These are phyloP conservation scores for Mycena leptocephala DNA, from an alignment of 768 basidiomycete species.

Conservation along the genomic window DNA sequence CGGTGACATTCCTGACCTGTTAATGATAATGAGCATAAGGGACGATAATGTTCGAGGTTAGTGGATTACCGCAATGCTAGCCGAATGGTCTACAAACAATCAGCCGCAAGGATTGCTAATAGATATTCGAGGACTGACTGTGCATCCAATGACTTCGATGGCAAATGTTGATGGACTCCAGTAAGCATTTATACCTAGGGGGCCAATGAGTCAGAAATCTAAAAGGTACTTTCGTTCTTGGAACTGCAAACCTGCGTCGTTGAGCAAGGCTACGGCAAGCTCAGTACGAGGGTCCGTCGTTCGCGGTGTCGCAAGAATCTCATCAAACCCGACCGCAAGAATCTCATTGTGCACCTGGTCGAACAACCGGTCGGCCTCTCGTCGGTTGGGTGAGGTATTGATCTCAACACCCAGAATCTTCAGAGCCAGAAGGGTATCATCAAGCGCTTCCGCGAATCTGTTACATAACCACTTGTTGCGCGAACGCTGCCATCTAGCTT, in stretches of 20 bases:
- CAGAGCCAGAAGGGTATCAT: constrained; percentile 73
- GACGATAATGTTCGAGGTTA: neutral
- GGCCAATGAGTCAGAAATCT: neutral
- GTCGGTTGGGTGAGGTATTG: constrained; percentile 65
- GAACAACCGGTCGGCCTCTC: constrained; percentile 76
- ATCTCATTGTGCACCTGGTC: constrained; percentile 82
- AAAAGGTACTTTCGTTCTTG: neutral
- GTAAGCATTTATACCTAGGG: constrained; percentile 76
- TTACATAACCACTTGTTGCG: constrained; percentile 77
- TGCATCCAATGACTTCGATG: constrained; percentile 78
- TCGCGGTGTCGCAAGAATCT: constrained; percentile 75
- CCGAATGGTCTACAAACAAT: constrained; percentile 71
- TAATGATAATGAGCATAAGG: neutral
- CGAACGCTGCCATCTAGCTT: constrained; percentile 73
- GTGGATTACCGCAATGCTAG: constrained; percentile 70
- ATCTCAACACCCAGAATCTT: constrained; percentile 76
- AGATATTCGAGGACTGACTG: constrained; percentile 57
- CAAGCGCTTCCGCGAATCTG: constrained; percentile 69
- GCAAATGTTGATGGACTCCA: constrained; percentile 74
- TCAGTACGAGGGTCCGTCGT: constrained; percentile 73
- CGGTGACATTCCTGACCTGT: constrained; percentile 77
- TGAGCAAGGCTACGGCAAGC: constrained; percentile 76
- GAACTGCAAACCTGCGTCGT: constrained; percentile 71
- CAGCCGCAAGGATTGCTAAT: neutral
- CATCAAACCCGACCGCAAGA: constrained; percentile 77